Base-by-base conservation (phyloP, 305 asterid species). In the Solanum aculeatissimum region DNA sequence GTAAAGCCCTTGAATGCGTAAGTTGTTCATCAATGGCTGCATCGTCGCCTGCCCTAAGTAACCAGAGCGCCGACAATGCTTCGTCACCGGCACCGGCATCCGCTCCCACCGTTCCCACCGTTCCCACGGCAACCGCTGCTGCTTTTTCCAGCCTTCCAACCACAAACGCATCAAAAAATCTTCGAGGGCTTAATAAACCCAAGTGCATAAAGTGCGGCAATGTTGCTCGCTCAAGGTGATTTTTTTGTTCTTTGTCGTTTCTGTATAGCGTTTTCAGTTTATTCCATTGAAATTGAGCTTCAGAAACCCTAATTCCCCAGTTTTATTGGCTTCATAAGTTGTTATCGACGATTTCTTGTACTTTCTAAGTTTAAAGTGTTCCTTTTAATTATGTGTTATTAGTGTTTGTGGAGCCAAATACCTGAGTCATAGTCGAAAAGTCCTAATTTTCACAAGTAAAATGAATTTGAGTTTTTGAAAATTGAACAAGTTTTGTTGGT, bases 201-300 rank as follows among this genome's bases (percentile, higher is more conserved):
- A 96, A 94, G 93, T 96, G 99, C 92, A 96, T 95, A 86, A 92
- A 93, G 92, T 96, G 98, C 86, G 98, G 97, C 82, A 96, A 96
- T 88, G 98, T 96, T 85, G 98, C 99, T 83, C 99, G 98, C 81
- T 95, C 99, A 85, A 92, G 98, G 99, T 96, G 69, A 63, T 32
- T 8, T 55, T 38, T 66, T 21, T 18, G n/a, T 57, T 80, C 83
- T 23, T 55, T 23, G 14, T 80, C 42, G 12, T 29, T 80, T 53
- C 32, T 40, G 53, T 29, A 27, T 63, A 7, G 42, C 21, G 12
- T 14, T 65, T 68, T 35, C 75, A 68, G 51, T 69, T 69, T 49
- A 35, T 81, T 65, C 16, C 9, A 65, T 60, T 45, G 38, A 6
- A 62, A 82, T 69, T 82, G 65, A 7, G 75, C 38, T 65, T 43